Base-by-base conservation (phyloP, 495 filamentous ascomycete species). In the Rusavskia elegans region DNA sequence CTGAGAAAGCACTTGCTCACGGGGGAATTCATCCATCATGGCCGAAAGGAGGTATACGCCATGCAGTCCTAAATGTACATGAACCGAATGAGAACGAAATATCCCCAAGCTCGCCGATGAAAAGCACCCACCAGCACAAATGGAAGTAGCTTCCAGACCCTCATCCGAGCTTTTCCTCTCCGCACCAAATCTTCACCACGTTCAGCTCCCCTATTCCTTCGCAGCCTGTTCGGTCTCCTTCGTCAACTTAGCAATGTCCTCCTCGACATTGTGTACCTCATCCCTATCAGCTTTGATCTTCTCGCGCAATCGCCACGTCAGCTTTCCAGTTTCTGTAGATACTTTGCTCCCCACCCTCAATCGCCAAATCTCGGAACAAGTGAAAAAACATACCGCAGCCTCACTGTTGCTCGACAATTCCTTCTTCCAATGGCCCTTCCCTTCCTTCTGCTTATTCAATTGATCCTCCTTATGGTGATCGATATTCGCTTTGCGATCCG, bases 371-470 rank as follows among this genome's bases (percentile, higher is more conserved):
- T n/a, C n/a, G n/a, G n/a, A n/a, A n/a, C n/a, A n/a, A n/a, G 23
- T 14, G 23, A 29, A 35, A 5, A 17, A 5, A 59, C 69, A 44
- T 66, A 95, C 80, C 60, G 79, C 80, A 56, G 82, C 81, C 73
- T 95, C 89, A 59, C 82, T 87, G 62, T 85, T 77, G 53, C 79
- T 85, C 5, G 85, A 85, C 51, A 95, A 66, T 61, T 85, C 82
- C 19, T 80, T 70, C 65, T 84, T 84, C 89, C 89, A 94, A 57
- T 87, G 75, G 13, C 71, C 84, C 65, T 83, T 80, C 20, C 89
- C 89, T 13, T 78, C 69, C 68, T 85, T 85, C 49, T 79, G 73
- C 69, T 81, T 81, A 60, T 73, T 66, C 51, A 94, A 55, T 36
- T 76, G 74, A 46, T 87, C 78, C 45, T 85, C 67, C 70, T 93